Percentiles rank a stretch among this genome's conserved stretches.
Conservation (phyloP, 148 eudicot genomes). For the Talinum fruticosum region DNA sequence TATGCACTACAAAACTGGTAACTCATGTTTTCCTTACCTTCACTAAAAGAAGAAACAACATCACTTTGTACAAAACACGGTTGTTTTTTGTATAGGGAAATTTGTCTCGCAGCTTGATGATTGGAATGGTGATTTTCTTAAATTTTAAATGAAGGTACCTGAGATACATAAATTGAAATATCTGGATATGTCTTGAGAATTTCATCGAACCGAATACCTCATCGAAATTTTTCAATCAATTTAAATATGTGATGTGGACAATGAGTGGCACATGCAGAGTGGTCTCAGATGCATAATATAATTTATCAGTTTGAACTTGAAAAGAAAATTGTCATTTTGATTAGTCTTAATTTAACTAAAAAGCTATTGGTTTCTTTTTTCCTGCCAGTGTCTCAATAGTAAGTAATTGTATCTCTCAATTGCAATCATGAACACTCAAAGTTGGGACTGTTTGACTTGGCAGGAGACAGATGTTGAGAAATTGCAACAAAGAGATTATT, state of each 20-base stretch:
- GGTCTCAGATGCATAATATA: not conserved
- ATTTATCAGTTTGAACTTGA: not conserved
- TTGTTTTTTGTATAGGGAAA: not conserved
- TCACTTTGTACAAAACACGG: not conserved
- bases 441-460: slow-evolving; percentile 23
- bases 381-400: not conserved
- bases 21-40: not conserved
- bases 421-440: slow-evolving; percentile 16
- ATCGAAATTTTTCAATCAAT: not conserved
- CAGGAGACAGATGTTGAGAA: slow-evolving; percentile 99
- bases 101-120: not conserved
- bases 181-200: not conserved
- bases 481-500: slow-evolving; percentile 91
- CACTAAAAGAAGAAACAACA: not conserved
- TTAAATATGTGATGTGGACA: not conserved
- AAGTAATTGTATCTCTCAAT: not conserved
- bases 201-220: not conserved
- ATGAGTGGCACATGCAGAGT: not conserved
- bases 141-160: no score
- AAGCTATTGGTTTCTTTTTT: not conserved
- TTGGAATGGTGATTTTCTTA: not conserved
- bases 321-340: not conserved
- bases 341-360: not conserved
- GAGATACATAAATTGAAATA: not conserved
- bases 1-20: not conserved